A percentile compares a stretch with the other conserved stretches of the same genome.
These are phyloP conservation scores for Colletotrichum sp. DNA, from an alignment of 2,329 filamentous ascomycete species.

Conservation along the genomic window DNA sequence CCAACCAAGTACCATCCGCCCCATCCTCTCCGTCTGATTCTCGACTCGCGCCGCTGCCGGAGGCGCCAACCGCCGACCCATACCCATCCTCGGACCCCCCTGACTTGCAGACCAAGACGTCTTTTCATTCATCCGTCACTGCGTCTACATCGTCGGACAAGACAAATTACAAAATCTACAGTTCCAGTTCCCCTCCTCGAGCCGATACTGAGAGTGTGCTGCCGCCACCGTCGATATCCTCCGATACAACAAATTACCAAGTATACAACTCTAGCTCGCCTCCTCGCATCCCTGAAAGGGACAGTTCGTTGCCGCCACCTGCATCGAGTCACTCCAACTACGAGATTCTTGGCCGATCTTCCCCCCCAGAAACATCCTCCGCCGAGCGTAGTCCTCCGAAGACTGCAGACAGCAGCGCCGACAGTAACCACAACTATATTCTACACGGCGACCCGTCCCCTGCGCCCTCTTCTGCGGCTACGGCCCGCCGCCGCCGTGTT, in stretches of 20 bases:
- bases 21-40: constrained; percentile 25
- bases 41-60: constrained; percentile 36
- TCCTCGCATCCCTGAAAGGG: constrained; percentile 37
- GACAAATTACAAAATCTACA: constrained; percentile 62
- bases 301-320: constrained; percentile 40
- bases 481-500: constrained; percentile 32
- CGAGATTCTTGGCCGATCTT: constrained; percentile 56
- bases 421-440: constrained; percentile 58
- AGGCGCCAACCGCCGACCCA: constrained; percentile 18
- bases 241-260: constrained; percentile 61
- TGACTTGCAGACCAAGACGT: constrained; percentile 26
- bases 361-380: constrained; percentile 46
- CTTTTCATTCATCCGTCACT: constrained; percentile 32
- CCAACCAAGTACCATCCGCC: constrained; percentile 12
- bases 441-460: constrained; percentile 51
- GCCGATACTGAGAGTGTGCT: constrained; percentile 43
- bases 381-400: constrained; percentile 36
- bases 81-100: background rate
- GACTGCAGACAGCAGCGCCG: constrained; percentile 44
- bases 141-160: constrained; percentile 53
- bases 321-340: constrained; percentile 56
- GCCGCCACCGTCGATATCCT: constrained; percentile 44
- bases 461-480: constrained; percentile 44
- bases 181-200: constrained; percentile 46
- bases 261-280: constrained; percentile 55